Evolutionary conservation across 1,284 basidiomycete species (phyloP).

Genomic region (Lentinula novae-zelandiae): DNA sequence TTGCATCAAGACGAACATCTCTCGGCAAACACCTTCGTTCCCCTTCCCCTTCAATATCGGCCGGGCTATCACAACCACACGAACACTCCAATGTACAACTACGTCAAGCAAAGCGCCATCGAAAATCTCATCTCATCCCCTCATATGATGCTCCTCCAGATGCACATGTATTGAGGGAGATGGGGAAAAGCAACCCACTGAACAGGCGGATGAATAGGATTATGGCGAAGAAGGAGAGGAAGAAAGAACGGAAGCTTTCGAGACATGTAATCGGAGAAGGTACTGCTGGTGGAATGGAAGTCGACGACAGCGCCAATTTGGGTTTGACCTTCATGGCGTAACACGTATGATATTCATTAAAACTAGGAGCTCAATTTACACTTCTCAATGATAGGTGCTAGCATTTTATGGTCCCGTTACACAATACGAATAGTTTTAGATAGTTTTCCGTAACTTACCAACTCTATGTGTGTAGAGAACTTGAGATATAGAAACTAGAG

Average conservation of each 20-base stretch:
- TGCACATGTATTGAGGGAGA: slow-evolving; percentile 34
- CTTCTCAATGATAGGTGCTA: too few species aligned
- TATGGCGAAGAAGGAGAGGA: slow-evolving; percentile 48
- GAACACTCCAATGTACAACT: slow-evolving; percentile 12
- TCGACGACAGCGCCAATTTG: slow-evolving; percentile 36
- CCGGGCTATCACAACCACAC: not conserved
- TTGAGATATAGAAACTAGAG: too few species aligned
- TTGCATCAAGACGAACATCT: slow-evolving; percentile 34
- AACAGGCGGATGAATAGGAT: slow-evolving; percentile 54
- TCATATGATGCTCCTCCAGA: slow-evolving; percentile 45
- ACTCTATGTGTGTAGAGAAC: too few species aligned
- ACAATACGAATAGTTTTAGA: too few species aligned
- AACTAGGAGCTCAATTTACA: too few species aligned
- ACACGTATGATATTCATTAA: not conserved
- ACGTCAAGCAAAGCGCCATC: slow-evolving; percentile 58
- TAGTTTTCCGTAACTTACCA: too few species aligned
- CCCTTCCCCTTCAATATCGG: slow-evolving; percentile 27
- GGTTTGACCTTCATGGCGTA: slow-evolving; percentile 46
- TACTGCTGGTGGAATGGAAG: slow-evolving; percentile 32
- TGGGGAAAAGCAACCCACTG: slow-evolving; percentile 53
- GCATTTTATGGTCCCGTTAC: too few species aligned
- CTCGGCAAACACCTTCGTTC: slow-evolving; percentile 38
- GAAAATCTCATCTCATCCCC: slow-evolving; percentile 48
- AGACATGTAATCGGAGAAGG: slow-evolving; percentile 36
- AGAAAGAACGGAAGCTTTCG: slow-evolving; percentile 45